phyloP scores from a whole-genome alignment of 2,329 filamentous ascomycete genomes.

The Cyphellophora attinorum region DNA sequence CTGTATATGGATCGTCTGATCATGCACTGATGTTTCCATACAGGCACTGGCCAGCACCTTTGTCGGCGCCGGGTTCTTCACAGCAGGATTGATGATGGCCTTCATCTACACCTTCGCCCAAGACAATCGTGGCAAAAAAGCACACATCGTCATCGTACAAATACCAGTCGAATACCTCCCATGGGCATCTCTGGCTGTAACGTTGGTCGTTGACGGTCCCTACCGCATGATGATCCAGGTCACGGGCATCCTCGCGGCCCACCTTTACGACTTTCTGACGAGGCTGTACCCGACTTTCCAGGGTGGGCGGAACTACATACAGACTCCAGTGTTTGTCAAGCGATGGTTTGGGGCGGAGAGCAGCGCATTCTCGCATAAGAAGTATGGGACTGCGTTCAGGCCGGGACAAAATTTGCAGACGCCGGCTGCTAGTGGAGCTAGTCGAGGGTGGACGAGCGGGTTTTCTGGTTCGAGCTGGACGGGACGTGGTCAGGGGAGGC shows the following conservation, averaged over 20 bases:
- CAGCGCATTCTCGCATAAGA: constrained; percentile 32
- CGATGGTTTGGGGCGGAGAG: constrained; percentile 50
- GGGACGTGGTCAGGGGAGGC: constrained; percentile 29
- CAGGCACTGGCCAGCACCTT: constrained; percentile 33
- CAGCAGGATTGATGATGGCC: constrained; percentile 61
- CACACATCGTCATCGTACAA: constrained; percentile 71
- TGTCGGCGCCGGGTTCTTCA: constrained; percentile 26
- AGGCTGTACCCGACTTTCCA: constrained; percentile 83
- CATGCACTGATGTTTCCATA: constrained; percentile 19
- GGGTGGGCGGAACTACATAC: constrained; percentile 66
- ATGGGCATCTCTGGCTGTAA: constrained; percentile 66
- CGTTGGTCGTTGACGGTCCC: constrained; percentile 58
- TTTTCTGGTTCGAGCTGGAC: constrained; percentile 31
- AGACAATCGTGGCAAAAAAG: constrained; percentile 68
- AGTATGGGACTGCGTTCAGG: constrained; percentile 55
- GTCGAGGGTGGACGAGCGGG: constrained; percentile 25
- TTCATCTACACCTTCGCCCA: constrained; percentile 78
- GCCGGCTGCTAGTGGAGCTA: constrained; percentile 9
- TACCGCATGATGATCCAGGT: constrained; percentile 51
- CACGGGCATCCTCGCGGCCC: constrained; percentile 76
- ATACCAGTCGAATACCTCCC: constrained; percentile 77
- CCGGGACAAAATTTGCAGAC: constrained; percentile 19
- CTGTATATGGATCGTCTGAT: not conserved
- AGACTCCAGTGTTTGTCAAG: constrained; percentile 63
- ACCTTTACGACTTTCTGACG: constrained; percentile 83